Evolutionary conservation across 2,329 filamentous ascomycete species (phyloP), one percentile per base, ranked within the genome.

Genomic region (Ciborinia camelliae): DNA sequence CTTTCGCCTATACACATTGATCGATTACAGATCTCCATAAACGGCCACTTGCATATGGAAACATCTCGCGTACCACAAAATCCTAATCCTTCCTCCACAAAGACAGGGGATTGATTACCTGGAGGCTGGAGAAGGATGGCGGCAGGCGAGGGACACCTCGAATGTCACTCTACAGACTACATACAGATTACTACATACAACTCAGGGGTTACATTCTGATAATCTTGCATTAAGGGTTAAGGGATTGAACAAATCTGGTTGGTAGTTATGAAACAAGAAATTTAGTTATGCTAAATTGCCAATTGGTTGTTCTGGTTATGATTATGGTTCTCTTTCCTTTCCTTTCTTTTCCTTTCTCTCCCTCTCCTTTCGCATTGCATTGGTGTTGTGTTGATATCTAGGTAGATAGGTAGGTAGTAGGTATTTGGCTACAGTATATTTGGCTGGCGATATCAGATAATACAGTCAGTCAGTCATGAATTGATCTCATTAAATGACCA

Each of bases 201-300:
- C 8, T 52, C 50, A 52, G 28, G 50, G 50, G 50, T 35, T 52
- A 20, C 48, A 51, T 32, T 32, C 18, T 52, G 50, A 35, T 35
- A 52, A 52, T 52, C 50, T 35, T 52, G 50, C 50, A 52, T n/a
- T n/a, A n/a, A n/a, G n/a, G n/a, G n/a, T 52, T n/a, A 52, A 52
- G 50, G 18, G 4, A 52, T 52, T 52, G 50, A 32, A 35, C 50
- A 52, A 52, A 52, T 52, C 30, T 18, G 50, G 18, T 52, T 41
- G 10, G 37, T 15, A 10, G 14, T 30, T n/a, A 20, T 28, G 48
- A 32, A 51, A 32, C 30, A 4, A 20, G 48, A 4, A 51, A 32
- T n/a, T n/a, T n/a, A n/a, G 3, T 23, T 35, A 35, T 52, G 20
- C 50, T 20, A n/a, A n/a, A n/a, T n/a, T n/a, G n/a, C n/a, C n/a